A percentile compares a stretch with the other conserved stretches of the same genome.
Evolutionary conservation across 2,329 filamentous ascomycete species (phyloP).

Genomic region (Exophiala lecanii-corni): DNA sequence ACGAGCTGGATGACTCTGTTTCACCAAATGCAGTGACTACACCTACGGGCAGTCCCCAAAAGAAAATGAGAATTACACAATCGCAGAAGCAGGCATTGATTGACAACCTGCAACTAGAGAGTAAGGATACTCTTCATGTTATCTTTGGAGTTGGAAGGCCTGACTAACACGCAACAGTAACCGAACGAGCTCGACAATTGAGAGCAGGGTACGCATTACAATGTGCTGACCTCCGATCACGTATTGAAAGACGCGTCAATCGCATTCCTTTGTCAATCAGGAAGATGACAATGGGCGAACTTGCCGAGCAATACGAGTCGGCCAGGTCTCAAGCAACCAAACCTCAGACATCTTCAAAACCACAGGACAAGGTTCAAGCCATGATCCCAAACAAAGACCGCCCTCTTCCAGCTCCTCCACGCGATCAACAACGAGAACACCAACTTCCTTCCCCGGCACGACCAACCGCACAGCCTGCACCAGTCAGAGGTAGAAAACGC

Average conservation of each 20-base stretch:
- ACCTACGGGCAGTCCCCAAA: conserved; percentile 57
- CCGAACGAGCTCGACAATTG: conserved; percentile 79
- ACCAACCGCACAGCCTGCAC: conserved; percentile 26
- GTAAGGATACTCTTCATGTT: conserved; percentile 49
- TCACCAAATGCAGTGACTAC: conserved; percentile 42
- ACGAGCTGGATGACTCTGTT: conserved; percentile 32
- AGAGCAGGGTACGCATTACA: conserved; percentile 85
- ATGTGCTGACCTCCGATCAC: conserved; percentile 75
- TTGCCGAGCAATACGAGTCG: conserved; percentile 43
- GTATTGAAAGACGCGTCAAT: conserved; percentile 90
- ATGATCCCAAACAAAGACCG: conserved; percentile 17
- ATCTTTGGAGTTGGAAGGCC: neutral
- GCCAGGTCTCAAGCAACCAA: conserved; percentile 42
- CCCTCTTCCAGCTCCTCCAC: conserved; percentile 30
- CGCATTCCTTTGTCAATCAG: conserved; percentile 78
- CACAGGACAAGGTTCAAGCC: too few relatives aligned
- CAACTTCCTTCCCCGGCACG: conserved; percentile 30
- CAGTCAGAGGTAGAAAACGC: conserved; percentile 26
- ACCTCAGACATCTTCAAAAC: conserved; percentile 25
- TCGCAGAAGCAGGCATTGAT: conserved; percentile 81
- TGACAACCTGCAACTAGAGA: conserved; percentile 83
- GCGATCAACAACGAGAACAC: conserved; percentile 24
- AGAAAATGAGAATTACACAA: conserved; percentile 56
- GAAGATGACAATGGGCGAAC: conserved; percentile 74
- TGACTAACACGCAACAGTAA: conserved; percentile 53